phyloP scores from a whole-genome alignment of 2,329 filamentous ascomycete genomes.

The Cadophora malorum region DNA sequence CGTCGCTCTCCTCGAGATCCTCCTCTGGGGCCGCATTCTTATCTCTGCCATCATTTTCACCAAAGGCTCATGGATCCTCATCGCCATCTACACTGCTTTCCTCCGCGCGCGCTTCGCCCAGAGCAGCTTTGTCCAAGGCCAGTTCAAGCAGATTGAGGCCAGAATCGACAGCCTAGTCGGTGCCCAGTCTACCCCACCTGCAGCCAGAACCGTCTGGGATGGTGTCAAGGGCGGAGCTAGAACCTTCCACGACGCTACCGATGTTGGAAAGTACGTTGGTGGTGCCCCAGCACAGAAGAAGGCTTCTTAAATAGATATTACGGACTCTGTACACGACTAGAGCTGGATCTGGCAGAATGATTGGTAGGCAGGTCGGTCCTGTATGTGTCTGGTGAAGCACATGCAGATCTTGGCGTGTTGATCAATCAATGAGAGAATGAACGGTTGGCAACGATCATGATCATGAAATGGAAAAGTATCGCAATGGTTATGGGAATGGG shows the following conservation, averaged over 20 bases:
- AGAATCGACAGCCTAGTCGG: constrained; percentile 82
- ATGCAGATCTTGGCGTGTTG: background rate
- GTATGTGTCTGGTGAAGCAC: constrained; percentile 5
- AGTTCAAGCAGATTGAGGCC: constrained; percentile 74
- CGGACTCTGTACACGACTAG: constrained; percentile 4
- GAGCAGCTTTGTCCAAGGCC: constrained; percentile 89
- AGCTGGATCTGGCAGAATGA: constrained; percentile 9
- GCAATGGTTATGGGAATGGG: constrained; percentile 1
- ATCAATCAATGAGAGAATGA: background rate
- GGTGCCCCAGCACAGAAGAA: constrained; percentile 68
- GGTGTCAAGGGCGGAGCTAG: constrained; percentile 73
- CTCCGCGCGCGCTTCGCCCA: constrained; percentile 88
- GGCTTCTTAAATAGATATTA: constrained; percentile 42
- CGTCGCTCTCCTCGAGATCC: constrained; percentile 86
- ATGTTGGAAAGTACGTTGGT: constrained; percentile 74
- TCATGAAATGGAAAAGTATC: constrained; percentile 15
- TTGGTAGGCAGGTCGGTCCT: background rate
- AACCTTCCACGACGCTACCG: constrained; percentile 81
- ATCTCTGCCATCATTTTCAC: constrained; percentile 85
- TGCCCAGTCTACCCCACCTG: constrained; percentile 85
- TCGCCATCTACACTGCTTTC: constrained; percentile 88
- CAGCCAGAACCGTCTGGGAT: constrained; percentile 80
- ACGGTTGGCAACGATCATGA: constrained; percentile 9
- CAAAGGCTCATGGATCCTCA: constrained; percentile 87
- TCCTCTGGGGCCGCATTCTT: constrained; percentile 83